Evolutionary conservation across 176 grass and related monocot species (phyloP), one percentile per base, ranked within the genome.

Genomic region (Paspalum notatum): DNA sequence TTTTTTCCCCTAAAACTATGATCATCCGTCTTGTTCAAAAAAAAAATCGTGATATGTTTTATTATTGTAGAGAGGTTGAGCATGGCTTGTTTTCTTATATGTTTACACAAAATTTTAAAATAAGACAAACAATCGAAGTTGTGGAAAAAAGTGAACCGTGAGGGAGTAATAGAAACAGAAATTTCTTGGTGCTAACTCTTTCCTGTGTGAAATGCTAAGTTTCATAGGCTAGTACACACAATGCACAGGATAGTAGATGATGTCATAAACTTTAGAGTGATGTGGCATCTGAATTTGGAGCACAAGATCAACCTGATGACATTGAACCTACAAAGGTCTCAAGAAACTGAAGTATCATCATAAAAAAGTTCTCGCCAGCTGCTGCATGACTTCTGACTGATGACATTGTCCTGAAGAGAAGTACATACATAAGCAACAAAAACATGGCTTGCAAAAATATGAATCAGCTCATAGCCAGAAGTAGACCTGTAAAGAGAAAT

Each of bases 401-500:
- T 85, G 96, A 92, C 96, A 98, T 98, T 64, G 96, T 98, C 88
- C 96, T 98, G 81, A 60, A 79, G 59, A 83, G 85, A 84, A 71
- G 37, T 32, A 80, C 26, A 65, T 4, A 78, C 37, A 68, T 86
- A 88, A 93, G 72, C 50, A 47, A 78, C 37, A 83, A 82, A 76
- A n/a, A 62, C 5, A 64, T 18, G 62, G 61, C 21, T 22, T 66
- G 15, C 13, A 79, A 50, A 71, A 48, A 12, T 15, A 81, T 72
- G 62, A 12, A 78, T 65, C 38, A 82, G 27, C 42, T 62, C 60
- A 85, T 61, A 53, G 72, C 52, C 27, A 85, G 59, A 84, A 81
- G n/a, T 77, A 79, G 84, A 98, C 96, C 96, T 98, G 88, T 95
- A 98, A 68, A 98, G 90, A 75, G 96, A 98, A 81, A 98, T 98